Evolutionary conservation across 805 yeast species (phyloP).

Genomic region (Ogataea populi-albae): DNA sequence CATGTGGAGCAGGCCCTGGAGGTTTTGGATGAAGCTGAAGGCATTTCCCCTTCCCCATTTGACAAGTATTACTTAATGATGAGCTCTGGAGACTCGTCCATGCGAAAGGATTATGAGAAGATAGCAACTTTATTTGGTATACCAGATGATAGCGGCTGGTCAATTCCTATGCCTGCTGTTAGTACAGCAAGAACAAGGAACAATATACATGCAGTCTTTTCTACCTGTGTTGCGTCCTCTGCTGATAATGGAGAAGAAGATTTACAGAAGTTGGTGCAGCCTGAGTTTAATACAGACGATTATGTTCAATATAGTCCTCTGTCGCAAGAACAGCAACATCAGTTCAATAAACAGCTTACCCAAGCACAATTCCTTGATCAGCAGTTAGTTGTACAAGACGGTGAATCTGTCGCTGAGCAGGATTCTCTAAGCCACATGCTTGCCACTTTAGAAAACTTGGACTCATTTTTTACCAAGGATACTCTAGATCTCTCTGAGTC

Average conservation of each 20-base stretch:
- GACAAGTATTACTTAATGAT: constrained; percentile 90
- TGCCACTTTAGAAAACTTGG: constrained; percentile 87
- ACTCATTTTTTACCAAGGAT: constrained; percentile 80
- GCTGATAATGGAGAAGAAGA: constrained; percentile 41
- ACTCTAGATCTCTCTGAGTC: constrained; percentile 25
- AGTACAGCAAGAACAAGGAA: constrained; percentile 86
- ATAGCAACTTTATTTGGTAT: constrained; percentile 91
- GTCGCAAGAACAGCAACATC: constrained; percentile 25
- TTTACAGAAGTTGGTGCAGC: constrained; percentile 20
- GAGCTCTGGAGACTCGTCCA: constrained; percentile 79
- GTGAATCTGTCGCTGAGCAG: constrained; percentile 51
- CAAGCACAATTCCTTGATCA: constrained; percentile 22
- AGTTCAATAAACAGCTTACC: constrained; percentile 30
- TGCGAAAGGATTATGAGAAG: constrained; percentile 77
- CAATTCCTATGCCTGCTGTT: constrained; percentile 91
- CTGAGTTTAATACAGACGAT: constrained; percentile 58
- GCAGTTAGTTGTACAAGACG: constrained; percentile 36
- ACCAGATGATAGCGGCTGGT: constrained; percentile 96
- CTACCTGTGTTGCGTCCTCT: constrained; percentile 62
- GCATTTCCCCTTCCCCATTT: constrained; percentile 84
- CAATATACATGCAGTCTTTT: constrained; percentile 92
- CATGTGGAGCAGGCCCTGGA: constrained; percentile 86
- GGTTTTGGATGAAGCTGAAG: constrained; percentile 80
- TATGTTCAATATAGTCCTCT: constrained; percentile 36
- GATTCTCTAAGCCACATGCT: constrained; percentile 86